Percentiles rank a stretch among this genome's conserved stretches.
phyloP scores from a whole-genome alignment of 768 basidiomycete species.

The Pulveroboletus sp. region DNA sequence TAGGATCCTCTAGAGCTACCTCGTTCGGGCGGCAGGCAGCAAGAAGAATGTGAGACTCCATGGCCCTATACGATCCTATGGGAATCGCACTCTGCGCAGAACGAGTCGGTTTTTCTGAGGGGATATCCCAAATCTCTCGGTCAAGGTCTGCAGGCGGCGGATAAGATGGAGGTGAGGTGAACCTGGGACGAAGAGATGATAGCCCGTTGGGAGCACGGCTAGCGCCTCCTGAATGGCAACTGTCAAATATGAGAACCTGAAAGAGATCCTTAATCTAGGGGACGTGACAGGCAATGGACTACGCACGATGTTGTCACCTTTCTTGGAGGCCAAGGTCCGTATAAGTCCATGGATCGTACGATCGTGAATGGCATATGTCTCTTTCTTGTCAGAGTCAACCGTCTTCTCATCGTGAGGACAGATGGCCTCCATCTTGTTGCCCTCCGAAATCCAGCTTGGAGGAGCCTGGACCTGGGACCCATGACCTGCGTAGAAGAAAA shows the following conservation, averaged over 20 bases:
- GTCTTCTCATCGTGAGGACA: conserved; percentile 14
- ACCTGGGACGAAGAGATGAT: conserved; percentile 2
- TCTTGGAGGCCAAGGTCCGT: conserved; percentile 13
- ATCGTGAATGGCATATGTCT: conserved; percentile 14
- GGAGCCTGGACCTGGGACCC: conserved; percentile 9
- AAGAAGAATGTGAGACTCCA: conserved; percentile 21
- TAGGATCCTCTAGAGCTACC: conserved; percentile 9
- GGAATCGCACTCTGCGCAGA: conserved; percentile 1
- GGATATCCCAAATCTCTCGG: conserved; percentile 5
- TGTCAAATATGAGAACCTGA: conserved; percentile 18
- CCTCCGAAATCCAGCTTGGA: conserved; percentile 14
- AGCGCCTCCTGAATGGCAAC: conserved; percentile 20
- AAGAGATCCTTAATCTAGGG: not conserved
- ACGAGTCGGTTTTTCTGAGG: conserved; percentile 1
- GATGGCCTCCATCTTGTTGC: conserved; percentile 13
- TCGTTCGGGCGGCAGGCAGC: conserved; percentile 21
- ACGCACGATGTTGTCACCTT: conserved; percentile 20
- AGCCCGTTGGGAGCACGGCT: conserved; percentile 1
- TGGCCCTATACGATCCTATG: conserved; percentile 11
- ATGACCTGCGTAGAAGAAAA: conserved; percentile 22
- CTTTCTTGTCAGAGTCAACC: not conserved
- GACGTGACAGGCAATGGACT: not conserved
- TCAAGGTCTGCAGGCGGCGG: conserved; percentile 13
- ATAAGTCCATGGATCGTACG: conserved; percentile 13
- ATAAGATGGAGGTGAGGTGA: conserved; percentile 5